Conservation (phyloP, 805 yeast species). For the Kazachstania bromeliacearum region DNA sequence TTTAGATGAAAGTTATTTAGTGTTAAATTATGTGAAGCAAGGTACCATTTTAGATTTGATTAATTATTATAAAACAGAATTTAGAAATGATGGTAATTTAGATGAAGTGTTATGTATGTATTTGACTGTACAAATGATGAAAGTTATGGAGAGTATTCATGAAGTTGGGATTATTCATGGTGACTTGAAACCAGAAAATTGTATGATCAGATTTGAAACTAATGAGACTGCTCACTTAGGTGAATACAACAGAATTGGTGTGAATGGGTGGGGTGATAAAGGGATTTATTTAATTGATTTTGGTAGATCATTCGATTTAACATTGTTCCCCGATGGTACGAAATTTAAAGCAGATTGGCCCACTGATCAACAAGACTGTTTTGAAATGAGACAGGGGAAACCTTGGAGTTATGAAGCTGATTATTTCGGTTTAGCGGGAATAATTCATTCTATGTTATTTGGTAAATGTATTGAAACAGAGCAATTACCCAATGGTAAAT, state of each 20-base stretch:
- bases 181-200: constrained; percentile 77
- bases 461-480: constrained; percentile 50
- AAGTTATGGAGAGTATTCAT: constrained; percentile 55
- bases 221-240: constrained; percentile 16
- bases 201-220: constrained; percentile 53
- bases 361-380: constrained; percentile 61
- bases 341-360: constrained; percentile 53
- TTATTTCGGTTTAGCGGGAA: constrained; percentile 71
- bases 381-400: constrained; percentile 47
- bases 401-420: constrained; percentile 79
- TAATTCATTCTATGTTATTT: constrained; percentile 63
- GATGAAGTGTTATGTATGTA: constrained; percentile 60
- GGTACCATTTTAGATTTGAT: constrained; percentile 69
- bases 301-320: constrained; percentile 69
- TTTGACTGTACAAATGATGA: constrained; percentile 54
- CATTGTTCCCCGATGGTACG: constrained; percentile 40
- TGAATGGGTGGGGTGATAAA: constrained; percentile 39
- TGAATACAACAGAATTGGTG: constrained; percentile 29
- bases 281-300: constrained; percentile 68
- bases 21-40: constrained; percentile 54
- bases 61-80: constrained; percentile 42
- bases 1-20: constrained; percentile 58
- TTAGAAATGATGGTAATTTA: constrained; percentile 30
- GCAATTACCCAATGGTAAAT: constrained; percentile 20
- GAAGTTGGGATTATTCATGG: constrained; percentile 65